Evolutionary conservation across 768 basidiomycete species (phyloP).

Genomic region (Tulasnella sp.): DNA sequence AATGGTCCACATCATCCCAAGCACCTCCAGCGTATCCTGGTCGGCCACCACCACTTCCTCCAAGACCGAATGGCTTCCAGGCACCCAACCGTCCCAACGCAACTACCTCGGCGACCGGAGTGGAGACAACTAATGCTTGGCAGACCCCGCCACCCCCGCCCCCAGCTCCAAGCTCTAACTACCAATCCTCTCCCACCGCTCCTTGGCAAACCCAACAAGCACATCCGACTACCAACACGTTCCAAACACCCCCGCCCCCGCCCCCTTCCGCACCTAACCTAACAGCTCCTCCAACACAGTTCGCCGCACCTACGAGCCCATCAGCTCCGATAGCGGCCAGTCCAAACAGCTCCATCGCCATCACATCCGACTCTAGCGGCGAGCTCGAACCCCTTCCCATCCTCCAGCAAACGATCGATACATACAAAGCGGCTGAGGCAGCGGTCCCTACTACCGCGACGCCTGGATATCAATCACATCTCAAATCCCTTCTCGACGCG

Average conservation of each 20-base stretch:
- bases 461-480: not conserved
- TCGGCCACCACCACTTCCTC: not conserved
- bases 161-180: not conserved
- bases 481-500: not conserved
- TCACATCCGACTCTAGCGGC: not conserved
- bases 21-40: not conserved
- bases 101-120: not conserved
- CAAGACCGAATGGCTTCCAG: not conserved
- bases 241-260: not conserved
- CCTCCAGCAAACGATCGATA: not conserved
- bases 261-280: not conserved
- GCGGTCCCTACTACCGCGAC: not conserved
- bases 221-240: not conserved
- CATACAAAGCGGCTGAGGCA: not conserved
- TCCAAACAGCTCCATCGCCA: not conserved
- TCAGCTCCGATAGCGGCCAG: not conserved
- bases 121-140: not conserved
- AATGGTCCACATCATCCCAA: not conserved
- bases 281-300: not conserved
- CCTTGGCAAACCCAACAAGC: not conserved
- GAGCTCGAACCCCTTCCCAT: not conserved
- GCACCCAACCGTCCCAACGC: not conserved
- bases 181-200: not conserved
- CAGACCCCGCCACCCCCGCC: conserved; percentile 2
- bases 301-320: not conserved